Base-by-base conservation (phyloP, 2,329 filamentous ascomycete genomes). In the Bipolaris victoriae region DNA sequence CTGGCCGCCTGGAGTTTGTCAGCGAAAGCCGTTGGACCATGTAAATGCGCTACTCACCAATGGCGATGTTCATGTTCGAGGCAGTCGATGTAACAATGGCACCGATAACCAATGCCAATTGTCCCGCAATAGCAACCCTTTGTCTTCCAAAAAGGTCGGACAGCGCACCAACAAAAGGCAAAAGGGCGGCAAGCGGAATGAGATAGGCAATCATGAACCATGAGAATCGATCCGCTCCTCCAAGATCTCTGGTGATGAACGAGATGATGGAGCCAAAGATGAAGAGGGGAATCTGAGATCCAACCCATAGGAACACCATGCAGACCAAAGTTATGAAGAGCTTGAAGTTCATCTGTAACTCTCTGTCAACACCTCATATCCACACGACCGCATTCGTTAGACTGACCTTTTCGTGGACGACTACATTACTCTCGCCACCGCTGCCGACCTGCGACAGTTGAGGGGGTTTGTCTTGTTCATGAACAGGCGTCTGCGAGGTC, bases 261-360 rank as follows among this genome's bases (percentile, higher is more conserved):
- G 72, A 71, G 13, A 73, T 66, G 10, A 79, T 73, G n/a, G 69
- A 71, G 51, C 79, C 79, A 55, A 77, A 80, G 46, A 80, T 69
- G 48, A 78, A 80, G 10, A 87, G 77, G 1, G 85, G 84, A 45
- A 87, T 86, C 62, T 87, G 85, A 52, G 81, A 84, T 29, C 84
- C 84, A 47, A 83, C 84, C 84, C 84, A 87, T 20, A 87, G 74
- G 54, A 88, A 84, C 5, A 83, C 82, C 82, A 86, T 86, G 57
- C 84, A 83, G 13, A 82, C 64, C 45, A 87, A 77, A 51, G 80
- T 81, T 82, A 85, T 83, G 63, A 84, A 79, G 3, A 82, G 77
- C 29, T 68, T 83, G 77, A 40, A 36, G 43, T 65, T 68, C 64
- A 68, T 67, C 63, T 68, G 35, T 7, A 53, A 41, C 16, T 37